Base-by-base conservation (phyloP, 2,329 filamentous ascomycete genomes). In the Aspergillus proliferans region DNA sequence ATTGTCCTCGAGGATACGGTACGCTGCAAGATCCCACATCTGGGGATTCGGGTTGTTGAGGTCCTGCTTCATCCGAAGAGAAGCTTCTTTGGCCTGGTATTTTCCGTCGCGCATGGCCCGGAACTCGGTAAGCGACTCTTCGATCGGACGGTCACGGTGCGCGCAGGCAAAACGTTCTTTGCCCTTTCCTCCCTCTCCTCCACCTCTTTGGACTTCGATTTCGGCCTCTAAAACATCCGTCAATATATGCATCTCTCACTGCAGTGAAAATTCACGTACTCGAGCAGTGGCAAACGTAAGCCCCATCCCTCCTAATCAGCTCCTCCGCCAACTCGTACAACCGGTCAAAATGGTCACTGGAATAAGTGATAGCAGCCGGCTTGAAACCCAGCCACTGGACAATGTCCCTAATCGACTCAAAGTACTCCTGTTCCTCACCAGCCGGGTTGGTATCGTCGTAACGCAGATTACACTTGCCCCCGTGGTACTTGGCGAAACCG, bases 381-480 rank as follows among this genome's bases (percentile, higher is more conserved):
- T 81, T 84, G 63, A 95, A 96, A 6, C 85, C 69, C 6, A 96
- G 76, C 93, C 93, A 97, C 58, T 78, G 72, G 45, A 96, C 80
- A 65, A 92, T 89, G 54, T 96, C 89, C 61, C 88, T 77, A 58
- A 97, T 97, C n/a, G 88, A 86, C 9, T 79, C 81, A 64, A 94
- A 94, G 70, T 91, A 97, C 50, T 85, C 79, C 70, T 95, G 88
- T 66, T 96, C 87, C 68, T 97, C 93, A 43, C 87, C 88, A 56
- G 91, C 88, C 1, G 93, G 93, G 67, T 97, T 97, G 12, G 93
- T 97, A 62, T 97, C 93, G 67, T 97, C 93, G 68, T 88, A 95
- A 60, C 92, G 80, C 53, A 90, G 71, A 62, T 86, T 85, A 69
- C 83, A 87, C 53, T 84, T 76, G 50, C 92, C 92, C 33, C 86